Evolutionary conservation across 164 flowering plant genomes (phyloP).

Genomic region (Stephania japonica): DNA sequence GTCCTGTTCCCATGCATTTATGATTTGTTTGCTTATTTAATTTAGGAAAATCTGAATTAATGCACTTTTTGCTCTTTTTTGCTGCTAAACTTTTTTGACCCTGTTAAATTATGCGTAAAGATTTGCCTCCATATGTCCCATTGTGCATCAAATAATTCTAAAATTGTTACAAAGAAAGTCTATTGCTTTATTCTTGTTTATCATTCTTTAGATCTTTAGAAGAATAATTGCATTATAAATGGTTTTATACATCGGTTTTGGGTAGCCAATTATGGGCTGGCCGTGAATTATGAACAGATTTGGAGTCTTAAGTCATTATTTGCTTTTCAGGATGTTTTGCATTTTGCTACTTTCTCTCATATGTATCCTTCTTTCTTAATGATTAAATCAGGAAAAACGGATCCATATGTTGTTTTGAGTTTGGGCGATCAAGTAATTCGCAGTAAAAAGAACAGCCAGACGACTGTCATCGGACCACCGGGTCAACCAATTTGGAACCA

Average conservation of each 20-base stretch:
- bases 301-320: too few relatives aligned
- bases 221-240: neutral
- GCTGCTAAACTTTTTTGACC: too few relatives aligned
- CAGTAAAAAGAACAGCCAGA: slow-evolving; percentile 96
- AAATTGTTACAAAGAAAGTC: too few relatives aligned
- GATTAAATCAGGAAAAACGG: slow-evolving; percentile 68
- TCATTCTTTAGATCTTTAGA: neutral
- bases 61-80: too few relatives aligned
- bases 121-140: too few relatives aligned
- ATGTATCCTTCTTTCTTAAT: neutral
- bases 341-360: neutral
- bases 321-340: too few relatives aligned
- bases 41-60: neutral
- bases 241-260: neutral
- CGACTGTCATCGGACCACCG: slow-evolving; percentile 92
- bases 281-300: neutral
- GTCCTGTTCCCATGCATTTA: neutral
- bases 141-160: too few relatives aligned
- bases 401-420: slow-evolving; percentile 80
- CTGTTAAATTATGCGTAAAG: too few relatives aligned
- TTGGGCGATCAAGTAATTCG: slow-evolving; percentile 83
- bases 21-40: neutral
- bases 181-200: neutral
- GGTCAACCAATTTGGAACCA: slow-evolving; percentile 99
- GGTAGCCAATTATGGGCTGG: neutral